These are phyloP conservation scores for Volvox carteri DNA, from an alignment of 163 green algal genomes.

Conservation along the genomic window DNA sequence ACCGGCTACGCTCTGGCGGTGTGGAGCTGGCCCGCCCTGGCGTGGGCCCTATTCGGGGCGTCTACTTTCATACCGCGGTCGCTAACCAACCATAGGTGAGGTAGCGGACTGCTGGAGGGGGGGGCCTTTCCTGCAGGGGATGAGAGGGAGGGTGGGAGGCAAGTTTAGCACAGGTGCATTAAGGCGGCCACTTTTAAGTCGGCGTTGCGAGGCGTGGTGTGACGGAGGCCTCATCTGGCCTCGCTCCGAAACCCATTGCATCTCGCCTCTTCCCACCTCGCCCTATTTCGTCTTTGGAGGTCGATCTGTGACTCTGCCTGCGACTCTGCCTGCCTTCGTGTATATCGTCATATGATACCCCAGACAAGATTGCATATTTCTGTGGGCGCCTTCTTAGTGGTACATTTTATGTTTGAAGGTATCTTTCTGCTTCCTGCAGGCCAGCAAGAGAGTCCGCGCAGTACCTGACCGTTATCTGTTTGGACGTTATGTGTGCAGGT, in stretches of 20 bases:
- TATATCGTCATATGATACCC: background rate
- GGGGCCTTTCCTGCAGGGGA: background rate
- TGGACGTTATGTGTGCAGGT: conserved; percentile 1
- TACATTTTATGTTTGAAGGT: background rate
- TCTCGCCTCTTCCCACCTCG: background rate
- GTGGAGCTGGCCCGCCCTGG: conserved; percentile 35
- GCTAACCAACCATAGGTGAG: conserved; percentile 40
- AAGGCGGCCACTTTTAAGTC: no score
- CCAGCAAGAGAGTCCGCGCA: no score
- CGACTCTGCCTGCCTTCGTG: background rate
- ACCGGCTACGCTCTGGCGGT: conserved; percentile 30
- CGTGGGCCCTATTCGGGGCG: conserved; percentile 37
- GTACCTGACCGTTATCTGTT: background rate
- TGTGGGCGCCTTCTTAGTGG: background rate
- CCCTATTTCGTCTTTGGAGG: no score
- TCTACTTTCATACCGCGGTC: conserved; percentile 50
- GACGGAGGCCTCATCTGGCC: background rate
- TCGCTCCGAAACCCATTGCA: background rate
- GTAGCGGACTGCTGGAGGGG: no score
- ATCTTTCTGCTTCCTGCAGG: background rate
- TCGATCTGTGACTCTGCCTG: no score
- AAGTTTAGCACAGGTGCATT: no score
- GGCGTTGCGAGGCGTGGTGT: background rate
- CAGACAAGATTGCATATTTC: background rate
- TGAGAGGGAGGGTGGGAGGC: background rate